Percentiles rank a stretch among this genome's conserved stretches.
Evolutionary conservation across 1,139 yeast species (phyloP).

Genomic region (Magnusiomyces sp.): DNA sequence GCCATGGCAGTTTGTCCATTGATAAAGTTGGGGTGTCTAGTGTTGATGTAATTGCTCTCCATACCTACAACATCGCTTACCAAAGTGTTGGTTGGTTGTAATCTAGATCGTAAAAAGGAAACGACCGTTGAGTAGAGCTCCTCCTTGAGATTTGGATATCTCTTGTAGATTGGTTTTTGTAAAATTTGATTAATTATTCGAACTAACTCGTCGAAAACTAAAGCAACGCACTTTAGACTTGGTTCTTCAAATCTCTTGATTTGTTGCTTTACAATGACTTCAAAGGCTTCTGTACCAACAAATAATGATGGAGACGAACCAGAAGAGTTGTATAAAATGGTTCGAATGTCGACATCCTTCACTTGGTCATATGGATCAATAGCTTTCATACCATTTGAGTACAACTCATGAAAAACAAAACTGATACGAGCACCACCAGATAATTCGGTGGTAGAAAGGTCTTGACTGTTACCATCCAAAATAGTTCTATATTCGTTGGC

Average conservation of each 20-base stretch:
- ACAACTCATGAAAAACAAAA: slow-evolving; percentile 94
- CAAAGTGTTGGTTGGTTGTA: slow-evolving; percentile 77
- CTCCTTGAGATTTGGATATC: slow-evolving; percentile 88
- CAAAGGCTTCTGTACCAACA: slow-evolving; percentile 97
- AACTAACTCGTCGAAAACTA: slow-evolving; percentile 90
- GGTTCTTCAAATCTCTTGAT: slow-evolving; percentile 94
- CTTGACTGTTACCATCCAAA: slow-evolving; percentile 87
- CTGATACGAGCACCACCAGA: slow-evolving; percentile 98
- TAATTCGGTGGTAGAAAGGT: slow-evolving; percentile 72
- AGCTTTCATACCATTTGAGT: slow-evolving; percentile 84
- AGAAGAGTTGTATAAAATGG: slow-evolving; percentile 86
- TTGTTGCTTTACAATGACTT: slow-evolving; percentile 91
- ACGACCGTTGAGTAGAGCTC: slow-evolving; percentile 74
- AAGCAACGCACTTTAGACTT: slow-evolving; percentile 73
- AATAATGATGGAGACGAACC: slow-evolving; percentile 97
- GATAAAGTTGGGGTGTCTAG: slow-evolving; percentile 94
- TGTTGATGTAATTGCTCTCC: slow-evolving; percentile 90
- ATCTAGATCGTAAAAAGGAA: slow-evolving; percentile 69
- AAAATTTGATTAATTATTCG: slow-evolving; percentile 82
- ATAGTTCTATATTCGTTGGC: slow-evolving; percentile 88
- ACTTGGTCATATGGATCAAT: slow-evolving; percentile 96
- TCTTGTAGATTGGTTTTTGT: slow-evolving; percentile 68
- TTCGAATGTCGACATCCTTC: slow-evolving; percentile 92
- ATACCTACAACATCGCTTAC: slow-evolving; percentile 73
- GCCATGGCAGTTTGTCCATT: slow-evolving; percentile 96